These are phyloP conservation scores for Xylariomycetidae sp. DNA, from an alignment of 2,329 filamentous ascomycete genomes.

Conservation along the genomic window DNA sequence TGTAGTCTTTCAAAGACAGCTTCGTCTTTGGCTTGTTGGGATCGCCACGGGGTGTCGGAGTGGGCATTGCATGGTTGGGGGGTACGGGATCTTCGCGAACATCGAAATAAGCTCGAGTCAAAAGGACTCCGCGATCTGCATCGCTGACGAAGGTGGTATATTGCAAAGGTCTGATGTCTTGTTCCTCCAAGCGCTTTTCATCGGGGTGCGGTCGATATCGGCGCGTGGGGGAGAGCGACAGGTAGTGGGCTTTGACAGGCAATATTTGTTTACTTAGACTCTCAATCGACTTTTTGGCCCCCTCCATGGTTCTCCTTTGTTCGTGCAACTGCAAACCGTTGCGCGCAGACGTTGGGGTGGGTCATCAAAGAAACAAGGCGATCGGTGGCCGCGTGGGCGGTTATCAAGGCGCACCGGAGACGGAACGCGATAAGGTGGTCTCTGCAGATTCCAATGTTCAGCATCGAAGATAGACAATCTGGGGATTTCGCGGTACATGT, in stretches of 20 bases:
- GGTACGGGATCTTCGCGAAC: constrained; percentile 45
- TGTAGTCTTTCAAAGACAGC: constrained; percentile 55
- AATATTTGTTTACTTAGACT: constrained; percentile 47
- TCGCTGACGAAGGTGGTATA: constrained; percentile 55
- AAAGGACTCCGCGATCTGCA: constrained; percentile 52
- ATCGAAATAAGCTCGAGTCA: constrained; percentile 53
- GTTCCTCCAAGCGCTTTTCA: constrained; percentile 41
- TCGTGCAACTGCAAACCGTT: constrained; percentile 27
- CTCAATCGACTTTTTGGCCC: constrained; percentile 53
- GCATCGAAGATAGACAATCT: constrained; percentile 4
- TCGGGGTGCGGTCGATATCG: constrained; percentile 41
- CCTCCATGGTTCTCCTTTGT: constrained; percentile 45
- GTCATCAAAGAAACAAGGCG: constrained; percentile 23
- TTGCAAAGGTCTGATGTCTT: constrained; percentile 46
- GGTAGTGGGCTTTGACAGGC: constrained; percentile 48
- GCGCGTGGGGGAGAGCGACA: constrained; percentile 44
- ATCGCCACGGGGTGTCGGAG: constrained; percentile 17
- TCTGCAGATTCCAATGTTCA: constrained; percentile 8
- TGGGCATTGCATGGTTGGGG: constrained; percentile 26
- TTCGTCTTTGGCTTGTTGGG: constrained; percentile 45
- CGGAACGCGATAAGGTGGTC: constrained; percentile 6
- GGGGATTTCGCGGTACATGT: background rate
- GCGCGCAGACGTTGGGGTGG: constrained; percentile 21
- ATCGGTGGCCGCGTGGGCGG: constrained; percentile 3
- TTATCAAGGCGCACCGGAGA: constrained; percentile 1